A percentile compares a stretch with the other conserved stretches of the same genome.
Evolutionary conservation across 73 alveolate species (phyloP).

Genomic region (Tetrahymena borealis): DNA sequence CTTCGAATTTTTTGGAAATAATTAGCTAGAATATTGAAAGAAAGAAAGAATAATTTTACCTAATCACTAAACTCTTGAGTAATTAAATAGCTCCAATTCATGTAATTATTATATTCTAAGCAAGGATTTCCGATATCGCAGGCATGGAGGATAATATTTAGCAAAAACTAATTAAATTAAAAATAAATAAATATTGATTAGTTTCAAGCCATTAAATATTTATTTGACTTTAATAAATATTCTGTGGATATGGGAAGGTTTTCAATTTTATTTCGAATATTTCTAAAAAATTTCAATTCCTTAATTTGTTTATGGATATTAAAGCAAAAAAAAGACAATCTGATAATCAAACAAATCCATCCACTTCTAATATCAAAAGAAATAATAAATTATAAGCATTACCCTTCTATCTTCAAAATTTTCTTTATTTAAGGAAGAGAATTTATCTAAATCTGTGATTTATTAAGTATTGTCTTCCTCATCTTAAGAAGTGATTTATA

Average conservation of each 20-base stretch:
- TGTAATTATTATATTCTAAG: slow-evolving; percentile 23
- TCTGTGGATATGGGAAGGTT: too few relatives aligned
- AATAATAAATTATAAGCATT: not conserved
- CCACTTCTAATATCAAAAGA: not conserved
- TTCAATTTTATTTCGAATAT: too few relatives aligned
- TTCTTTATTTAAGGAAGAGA: slow-evolving; percentile 11
- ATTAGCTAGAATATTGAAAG: not conserved
- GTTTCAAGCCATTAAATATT: not conserved
- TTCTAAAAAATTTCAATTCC: not conserved
- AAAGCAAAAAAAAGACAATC: not conserved
- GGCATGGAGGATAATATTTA: slow-evolving; percentile 40
- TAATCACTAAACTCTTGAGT: slow-evolving; percentile 39
- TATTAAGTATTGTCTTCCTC: slow-evolving; percentile 5
- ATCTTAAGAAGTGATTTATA: not conserved
- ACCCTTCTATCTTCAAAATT: slow-evolving; percentile 3
- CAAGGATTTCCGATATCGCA: slow-evolving; percentile 43
- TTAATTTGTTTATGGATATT: not conserved
- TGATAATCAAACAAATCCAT: too few relatives aligned
- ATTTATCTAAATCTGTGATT: slow-evolving; percentile 18
- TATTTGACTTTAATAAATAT: not conserved
- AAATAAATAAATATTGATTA: not conserved
- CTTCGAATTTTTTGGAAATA: not conserved
- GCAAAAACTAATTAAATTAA: not conserved
- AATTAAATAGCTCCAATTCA: slow-evolving; percentile 43
- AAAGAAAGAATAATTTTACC: not conserved